These are phyloP conservation scores for Verticillium dahliae DNA, from an alignment of 2,329 filamentous ascomycete species.

Conservation along the genomic window DNA sequence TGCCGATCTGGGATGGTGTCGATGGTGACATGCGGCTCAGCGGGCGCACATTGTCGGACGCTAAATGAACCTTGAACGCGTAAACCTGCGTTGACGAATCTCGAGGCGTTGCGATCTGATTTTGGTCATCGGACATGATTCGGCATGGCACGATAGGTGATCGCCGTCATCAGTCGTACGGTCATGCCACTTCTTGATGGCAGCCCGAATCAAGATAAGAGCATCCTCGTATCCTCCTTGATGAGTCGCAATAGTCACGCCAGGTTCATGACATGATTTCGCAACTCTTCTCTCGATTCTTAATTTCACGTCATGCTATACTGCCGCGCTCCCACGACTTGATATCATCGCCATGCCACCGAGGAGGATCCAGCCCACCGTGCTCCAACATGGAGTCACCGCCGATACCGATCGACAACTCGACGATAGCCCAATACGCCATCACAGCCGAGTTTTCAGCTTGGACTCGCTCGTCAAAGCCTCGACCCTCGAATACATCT, in stretches of 20 bases:
- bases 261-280: background rate
- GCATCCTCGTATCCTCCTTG: background rate
- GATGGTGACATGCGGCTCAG: background rate
- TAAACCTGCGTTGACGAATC: background rate
- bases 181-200: background rate
- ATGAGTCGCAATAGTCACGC: background rate
- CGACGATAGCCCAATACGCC: no score
- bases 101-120: background rate
- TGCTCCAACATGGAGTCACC: no score
- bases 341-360: no score
- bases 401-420: no score
- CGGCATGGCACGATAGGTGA: background rate
- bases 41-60: background rate
- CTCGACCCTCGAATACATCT: conserved; percentile 25
- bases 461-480: background rate
- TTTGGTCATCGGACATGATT: background rate
- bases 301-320: background rate
- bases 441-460: background rate
- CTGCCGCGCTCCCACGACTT: no score
- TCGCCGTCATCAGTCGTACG: background rate
- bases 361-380: no score
- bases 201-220: background rate
- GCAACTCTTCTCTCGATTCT: background rate
- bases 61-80: background rate
- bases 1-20: background rate